These are phyloP conservation scores for Aphanomyces stellatus DNA, from an alignment of 352 stramenopile species.

Conservation along the genomic window DNA sequence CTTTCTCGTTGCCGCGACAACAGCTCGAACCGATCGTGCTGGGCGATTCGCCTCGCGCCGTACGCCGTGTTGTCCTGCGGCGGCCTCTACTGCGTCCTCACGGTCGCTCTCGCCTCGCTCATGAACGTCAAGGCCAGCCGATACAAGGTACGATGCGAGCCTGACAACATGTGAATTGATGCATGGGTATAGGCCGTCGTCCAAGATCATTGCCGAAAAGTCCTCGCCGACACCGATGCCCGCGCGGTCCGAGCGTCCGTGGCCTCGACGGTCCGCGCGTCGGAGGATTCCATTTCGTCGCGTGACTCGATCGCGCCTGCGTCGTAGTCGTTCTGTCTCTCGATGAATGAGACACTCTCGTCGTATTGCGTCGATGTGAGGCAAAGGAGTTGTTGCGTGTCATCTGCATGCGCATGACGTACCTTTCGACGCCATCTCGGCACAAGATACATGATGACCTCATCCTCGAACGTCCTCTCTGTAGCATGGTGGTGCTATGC, in stretches of 20 bases:
- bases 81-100: constrained; percentile 49
- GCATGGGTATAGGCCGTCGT: not conserved
- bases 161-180: not conserved
- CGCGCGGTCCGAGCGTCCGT: not conserved
- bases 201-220: constrained; percentile 12
- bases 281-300: not conserved
- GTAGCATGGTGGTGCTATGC: too few species aligned
- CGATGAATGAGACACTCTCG: not conserved
- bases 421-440: too few species aligned
- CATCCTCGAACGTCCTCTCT: too few species aligned
- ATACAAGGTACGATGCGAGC: constrained; percentile 32
- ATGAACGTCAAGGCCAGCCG: constrained; percentile 51
- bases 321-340: not conserved
- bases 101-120: constrained; percentile 49
- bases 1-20: constrained; percentile 64
- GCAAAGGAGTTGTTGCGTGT: too few species aligned
- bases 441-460: too few species aligned
- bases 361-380: too few species aligned
- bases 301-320: not conserved
- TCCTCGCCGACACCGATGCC: constrained; percentile 9
- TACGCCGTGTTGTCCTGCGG: constrained; percentile 46
- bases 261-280: constrained; percentile 10
- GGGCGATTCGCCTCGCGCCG: constrained; percentile 51
- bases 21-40: constrained; percentile 43
- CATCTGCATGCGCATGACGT: too few species aligned